Base-by-base conservation (phyloP, 805 yeast genomes). In the Sugiyamaella valdiviana region DNA sequence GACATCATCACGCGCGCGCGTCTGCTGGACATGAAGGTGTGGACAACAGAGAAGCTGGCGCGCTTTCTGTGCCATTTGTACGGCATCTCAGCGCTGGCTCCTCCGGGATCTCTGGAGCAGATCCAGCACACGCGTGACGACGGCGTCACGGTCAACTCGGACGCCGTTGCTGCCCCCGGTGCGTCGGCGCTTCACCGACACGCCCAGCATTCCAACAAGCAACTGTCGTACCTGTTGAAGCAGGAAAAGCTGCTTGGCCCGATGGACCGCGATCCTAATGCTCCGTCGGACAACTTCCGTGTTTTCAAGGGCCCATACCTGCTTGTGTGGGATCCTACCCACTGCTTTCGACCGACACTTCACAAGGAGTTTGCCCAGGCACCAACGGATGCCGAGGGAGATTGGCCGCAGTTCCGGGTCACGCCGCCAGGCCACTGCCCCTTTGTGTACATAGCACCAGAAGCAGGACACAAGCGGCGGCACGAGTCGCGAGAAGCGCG, bases 231-330 rank as follows among this genome's bases (percentile, higher is more conserved):
- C 43, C 71, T 91, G 53, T 74, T 91, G 57, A 80, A 82, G 54
- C 89, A 87, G 60, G 99, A 93, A 62, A 86, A 86, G 59, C 67
- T 86, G 12, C 81, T 79, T 63, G 97, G 96, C 10, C 85, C 95
- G 0, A 77, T 83, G 35, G 97, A 90, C 64, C 77, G 95, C 55
- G 96, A 90, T 63, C 93, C 95, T 10, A 76, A 74, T 53, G 93
- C 95, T 1, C 80, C 76, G 55, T 73, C 96, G 49, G 95, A 86
- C 57, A 96, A 91, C 62, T 77, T 84, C 59, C 82, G 83, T 60
- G 85, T 85, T 63, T 86, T 93, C 64, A 81, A 80, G 44, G 80
- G 82, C 36, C 79, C 82, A 5, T 88, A 82, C 65, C 69, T 88
- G 22, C 81, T 83, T 55, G 82, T 88, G 36, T 91, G 83, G 67